Evolutionary conservation across 495 filamentous ascomycete genomes (phyloP).

Genomic region (Tuber borchii): DNA sequence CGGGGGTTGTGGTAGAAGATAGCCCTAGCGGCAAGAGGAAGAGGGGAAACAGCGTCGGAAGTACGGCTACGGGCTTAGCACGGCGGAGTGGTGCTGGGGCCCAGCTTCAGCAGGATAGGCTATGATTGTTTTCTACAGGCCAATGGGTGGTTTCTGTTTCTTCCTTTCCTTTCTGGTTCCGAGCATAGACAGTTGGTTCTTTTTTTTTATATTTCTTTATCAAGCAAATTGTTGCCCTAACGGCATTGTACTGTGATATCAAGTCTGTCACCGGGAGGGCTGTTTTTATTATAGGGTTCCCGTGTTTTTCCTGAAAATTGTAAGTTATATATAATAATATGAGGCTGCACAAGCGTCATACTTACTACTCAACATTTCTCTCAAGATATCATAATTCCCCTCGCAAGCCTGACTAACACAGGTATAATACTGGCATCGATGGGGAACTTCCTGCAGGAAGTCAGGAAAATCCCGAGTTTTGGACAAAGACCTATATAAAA

Average conservation of each 20-base stretch:
- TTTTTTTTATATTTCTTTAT: neutral
- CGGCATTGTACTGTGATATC: neutral
- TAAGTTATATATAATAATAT: neutral
- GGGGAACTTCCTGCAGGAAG: neutral
- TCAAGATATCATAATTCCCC: neutral
- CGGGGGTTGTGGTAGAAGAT: constrained; percentile 14
- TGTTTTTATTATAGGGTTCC: neutral
- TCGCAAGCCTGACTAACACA: neutral
- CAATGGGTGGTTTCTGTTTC: neutral
- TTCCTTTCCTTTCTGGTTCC: neutral
- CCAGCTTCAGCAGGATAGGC: neutral
- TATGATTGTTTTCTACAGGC: neutral
- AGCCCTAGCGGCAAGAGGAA: constrained; percentile 6
- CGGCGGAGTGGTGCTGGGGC: neutral
- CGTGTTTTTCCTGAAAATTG: neutral
- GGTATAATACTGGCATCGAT: neutral
- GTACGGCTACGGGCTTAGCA: neutral
- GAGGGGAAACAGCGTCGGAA: neutral
- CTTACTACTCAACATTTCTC: neutral
- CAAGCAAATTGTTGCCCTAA: neutral
- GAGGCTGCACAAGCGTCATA: neutral
- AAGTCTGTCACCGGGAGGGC: neutral
- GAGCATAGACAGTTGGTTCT: neutral
- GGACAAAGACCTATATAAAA: neutral
- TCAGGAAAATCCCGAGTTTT: neutral